Evolutionary conservation across 2,329 filamentous ascomycete species (phyloP).

Genomic region (Ceratocystis cubensis): DNA sequence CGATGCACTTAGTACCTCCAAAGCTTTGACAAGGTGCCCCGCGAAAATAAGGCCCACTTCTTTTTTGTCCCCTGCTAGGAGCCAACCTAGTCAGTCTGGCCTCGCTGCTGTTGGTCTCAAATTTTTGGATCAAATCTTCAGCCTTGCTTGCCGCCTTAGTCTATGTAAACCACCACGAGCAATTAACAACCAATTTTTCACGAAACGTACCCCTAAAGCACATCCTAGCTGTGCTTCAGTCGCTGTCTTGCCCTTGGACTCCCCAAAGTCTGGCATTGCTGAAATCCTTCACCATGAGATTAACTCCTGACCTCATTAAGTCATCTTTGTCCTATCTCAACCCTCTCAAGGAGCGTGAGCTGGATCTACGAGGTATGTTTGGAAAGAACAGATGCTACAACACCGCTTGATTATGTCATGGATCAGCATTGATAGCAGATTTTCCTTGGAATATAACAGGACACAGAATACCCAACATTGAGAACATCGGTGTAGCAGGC

Average conservation of each 20-base stretch:
- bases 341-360: conserved; percentile 94
- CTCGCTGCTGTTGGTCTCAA: conserved; percentile 1
- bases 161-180: neutral
- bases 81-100: conserved; percentile 7
- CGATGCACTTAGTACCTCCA: neutral
- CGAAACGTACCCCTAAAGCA: neutral
- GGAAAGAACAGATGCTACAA: conserved; percentile 97
- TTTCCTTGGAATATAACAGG: conserved; percentile 49
- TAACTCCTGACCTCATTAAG: conserved; percentile 89
- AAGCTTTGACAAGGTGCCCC: conserved; percentile 3
- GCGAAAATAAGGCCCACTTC: conserved; percentile 1
- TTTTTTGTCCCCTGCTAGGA: neutral
- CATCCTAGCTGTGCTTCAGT: neutral
- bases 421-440: conserved; percentile 74
- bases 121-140: conserved; percentile 15
- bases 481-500: conserved; percentile 91
- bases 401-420: conserved; percentile 45
- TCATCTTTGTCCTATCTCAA: conserved; percentile 96
- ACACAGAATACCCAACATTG: conserved; percentile 93
- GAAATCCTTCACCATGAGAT: conserved; percentile 54
- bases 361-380: conserved; percentile 96
- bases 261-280: neutral
- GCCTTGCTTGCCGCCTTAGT: conserved; percentile 11
- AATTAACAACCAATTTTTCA: neutral
- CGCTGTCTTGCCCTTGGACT: neutral